These are phyloP conservation scores for Bacterosira constricta DNA, from an alignment of 108 stramenopile genomes.

Conservation along the genomic window DNA sequence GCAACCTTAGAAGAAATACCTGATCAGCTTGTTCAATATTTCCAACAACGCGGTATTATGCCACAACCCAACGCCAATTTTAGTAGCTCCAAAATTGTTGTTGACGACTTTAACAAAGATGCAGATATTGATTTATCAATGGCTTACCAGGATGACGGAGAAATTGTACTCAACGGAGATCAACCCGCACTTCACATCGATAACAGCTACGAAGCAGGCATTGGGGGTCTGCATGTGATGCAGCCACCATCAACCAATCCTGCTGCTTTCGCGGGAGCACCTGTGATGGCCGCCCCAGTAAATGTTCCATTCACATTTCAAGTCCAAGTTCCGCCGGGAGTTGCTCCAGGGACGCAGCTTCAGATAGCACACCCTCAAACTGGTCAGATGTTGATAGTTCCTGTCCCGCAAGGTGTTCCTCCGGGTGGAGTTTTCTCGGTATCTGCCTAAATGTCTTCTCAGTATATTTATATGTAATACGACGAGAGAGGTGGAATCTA, in stretches of 20 bases:
- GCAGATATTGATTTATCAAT: constrained; percentile 46
- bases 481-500: too few species aligned
- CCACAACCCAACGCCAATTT: constrained; percentile 38
- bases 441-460: constrained; percentile 28
- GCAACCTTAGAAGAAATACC: constrained; percentile 87
- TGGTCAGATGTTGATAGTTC: constrained; percentile 49
- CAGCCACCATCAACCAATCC: constrained; percentile 22
- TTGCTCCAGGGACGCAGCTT: constrained; percentile 64
- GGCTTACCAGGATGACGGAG: constrained; percentile 34
- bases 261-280: constrained; percentile 4
- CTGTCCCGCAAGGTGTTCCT: constrained; percentile 63
- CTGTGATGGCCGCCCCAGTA: constrained; percentile 15
- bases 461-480: too few species aligned
- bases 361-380: constrained; percentile 66
- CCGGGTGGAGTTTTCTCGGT: constrained; percentile 62
- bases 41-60: constrained; percentile 57
- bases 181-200: constrained; percentile 25
- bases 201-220: constrained; percentile 24
- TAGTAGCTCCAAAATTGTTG: constrained; percentile 25
- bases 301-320: constrained; percentile 46
- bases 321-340: constrained; percentile 62
- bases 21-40: constrained; percentile 79
- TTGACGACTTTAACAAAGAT: constrained; percentile 26
- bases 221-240: constrained; percentile 5
- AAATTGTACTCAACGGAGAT: constrained; percentile 33